phyloP scores from a whole-genome alignment of 306 rosid genomes.

The Cicer judaicum region DNA sequence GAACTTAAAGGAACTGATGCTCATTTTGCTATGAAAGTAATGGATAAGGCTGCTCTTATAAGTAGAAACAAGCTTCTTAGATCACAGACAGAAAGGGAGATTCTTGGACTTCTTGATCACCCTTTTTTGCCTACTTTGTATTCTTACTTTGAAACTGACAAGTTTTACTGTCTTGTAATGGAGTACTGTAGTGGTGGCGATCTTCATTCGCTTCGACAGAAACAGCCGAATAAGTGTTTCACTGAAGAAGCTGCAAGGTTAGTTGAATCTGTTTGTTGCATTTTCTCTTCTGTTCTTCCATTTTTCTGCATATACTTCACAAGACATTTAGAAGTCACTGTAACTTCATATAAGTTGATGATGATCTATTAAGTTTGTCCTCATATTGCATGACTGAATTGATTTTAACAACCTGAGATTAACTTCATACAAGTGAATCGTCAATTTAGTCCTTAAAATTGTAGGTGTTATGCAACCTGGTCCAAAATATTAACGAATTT shows the following conservation, averaged over 20 bases:
- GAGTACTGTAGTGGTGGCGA: constrained; percentile 94
- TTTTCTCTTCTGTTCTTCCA: constrained; percentile 3
- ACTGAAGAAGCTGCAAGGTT: constrained; percentile 93
- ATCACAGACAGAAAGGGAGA: constrained; percentile 90
- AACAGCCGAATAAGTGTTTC: constrained; percentile 85
- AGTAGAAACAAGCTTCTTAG: constrained; percentile 85
- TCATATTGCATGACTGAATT: constrained; percentile 5
- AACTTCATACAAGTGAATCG: background rate
- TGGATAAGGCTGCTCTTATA: constrained; percentile 87
- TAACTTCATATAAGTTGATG: constrained; percentile 15
- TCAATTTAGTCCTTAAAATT: no score
- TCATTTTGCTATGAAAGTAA: constrained; percentile 85
- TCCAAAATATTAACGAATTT: no score
- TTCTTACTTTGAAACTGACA: constrained; percentile 81
- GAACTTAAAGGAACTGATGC: constrained; percentile 69
- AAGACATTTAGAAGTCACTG: constrained; percentile 4
- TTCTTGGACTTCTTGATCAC: constrained; percentile 93
- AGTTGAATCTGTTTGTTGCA: constrained; percentile 35
- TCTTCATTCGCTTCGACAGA: constrained; percentile 88
- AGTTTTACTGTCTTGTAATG: constrained; percentile 83
- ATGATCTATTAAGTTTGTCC: background rate
- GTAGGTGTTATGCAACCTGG: no score
- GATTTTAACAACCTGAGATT: background rate
- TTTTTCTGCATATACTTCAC: constrained; percentile 2
- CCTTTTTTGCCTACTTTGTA: constrained; percentile 93